A percentile compares a stretch with the other conserved stretches of the same genome.
These are phyloP conservation scores for Fusarium succisae DNA, from an alignment of 2,329 filamentous ascomycete genomes.

Conservation along the genomic window DNA sequence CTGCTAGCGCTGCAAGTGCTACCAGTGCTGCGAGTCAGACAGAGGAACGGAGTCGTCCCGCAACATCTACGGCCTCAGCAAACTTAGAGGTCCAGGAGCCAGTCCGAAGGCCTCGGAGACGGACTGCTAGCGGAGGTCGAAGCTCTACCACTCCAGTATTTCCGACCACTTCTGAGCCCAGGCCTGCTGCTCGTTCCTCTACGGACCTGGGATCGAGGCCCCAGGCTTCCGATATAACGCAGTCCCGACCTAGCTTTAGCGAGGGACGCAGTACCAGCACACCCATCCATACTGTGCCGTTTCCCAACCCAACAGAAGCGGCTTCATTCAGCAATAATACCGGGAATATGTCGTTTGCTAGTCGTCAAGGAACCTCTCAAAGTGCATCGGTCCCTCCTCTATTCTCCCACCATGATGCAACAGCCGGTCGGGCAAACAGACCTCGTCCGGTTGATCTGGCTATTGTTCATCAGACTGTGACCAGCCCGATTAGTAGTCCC, in stretches of 20 bases:
- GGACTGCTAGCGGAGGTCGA: constrained; percentile 64
- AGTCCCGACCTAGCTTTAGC: constrained; percentile 51
- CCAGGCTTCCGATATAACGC: constrained; percentile 50
- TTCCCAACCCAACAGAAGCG: constrained; percentile 37
- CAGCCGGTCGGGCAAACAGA: constrained; percentile 35
- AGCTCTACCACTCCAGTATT: constrained; percentile 62
- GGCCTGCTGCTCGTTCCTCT: constrained; percentile 68
- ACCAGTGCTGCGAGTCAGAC: constrained; percentile 53
- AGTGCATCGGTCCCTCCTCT: constrained; percentile 7
- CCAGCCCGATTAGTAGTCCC: constrained; percentile 47
- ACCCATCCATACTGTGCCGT: constrained; percentile 43
- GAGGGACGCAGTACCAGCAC: constrained; percentile 56
- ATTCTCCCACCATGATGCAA: constrained; percentile 33
- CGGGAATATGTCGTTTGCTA: constrained; percentile 51
- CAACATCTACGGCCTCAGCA: constrained; percentile 45
- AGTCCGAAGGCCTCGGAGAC: constrained; percentile 51
- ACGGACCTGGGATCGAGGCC: constrained; percentile 67
- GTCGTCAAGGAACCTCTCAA: constrained; percentile 43
- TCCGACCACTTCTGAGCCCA: constrained; percentile 53
- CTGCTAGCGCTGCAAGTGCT: constrained; percentile 53
- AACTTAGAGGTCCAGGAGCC: constrained; percentile 47
- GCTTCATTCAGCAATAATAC: constrained; percentile 16
- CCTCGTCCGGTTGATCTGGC: constrained; percentile 53
- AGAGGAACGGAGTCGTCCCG: constrained; percentile 63
- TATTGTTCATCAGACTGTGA: constrained; percentile 47